Conservation (phyloP, 306 rosid species). For the Elaeagnus macrophylla region DNA sequence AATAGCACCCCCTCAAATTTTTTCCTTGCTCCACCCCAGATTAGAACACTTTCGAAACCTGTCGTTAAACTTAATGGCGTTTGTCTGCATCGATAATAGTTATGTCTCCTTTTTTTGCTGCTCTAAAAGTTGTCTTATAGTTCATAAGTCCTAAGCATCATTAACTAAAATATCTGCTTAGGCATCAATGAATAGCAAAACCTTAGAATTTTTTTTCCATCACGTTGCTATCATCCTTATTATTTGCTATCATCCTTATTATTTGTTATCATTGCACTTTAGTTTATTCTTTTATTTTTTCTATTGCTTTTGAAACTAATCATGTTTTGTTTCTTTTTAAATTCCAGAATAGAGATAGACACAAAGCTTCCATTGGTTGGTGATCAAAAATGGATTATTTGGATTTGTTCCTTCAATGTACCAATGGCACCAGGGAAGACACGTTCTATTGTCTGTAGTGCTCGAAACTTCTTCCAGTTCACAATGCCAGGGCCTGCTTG, state of each 20-base stretch:
- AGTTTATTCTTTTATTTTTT: neutral
- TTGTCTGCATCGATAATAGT: too few relatives aligned
- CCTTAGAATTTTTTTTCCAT: too few relatives aligned
- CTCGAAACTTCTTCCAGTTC: slow-evolving; percentile 89
- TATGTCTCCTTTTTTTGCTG: too few relatives aligned
- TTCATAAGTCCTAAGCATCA: neutral
- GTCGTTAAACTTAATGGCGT: too few relatives aligned
- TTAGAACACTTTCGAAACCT: too few relatives aligned
- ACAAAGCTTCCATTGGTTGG: slow-evolving; percentile 74
- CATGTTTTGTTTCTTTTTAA: slow-evolving; percentile 3
- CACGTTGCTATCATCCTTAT: neutral
- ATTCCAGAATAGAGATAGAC: slow-evolving; percentile 71
- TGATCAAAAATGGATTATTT: slow-evolving; percentile 81
- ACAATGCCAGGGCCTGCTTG: slow-evolving; percentile 87
- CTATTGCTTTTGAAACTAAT: slow-evolving; percentile 5
- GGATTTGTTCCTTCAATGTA: slow-evolving; percentile 93
- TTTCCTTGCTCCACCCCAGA: too few relatives aligned
- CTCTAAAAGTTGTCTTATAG: too few relatives aligned
- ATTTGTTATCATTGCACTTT: neutral
- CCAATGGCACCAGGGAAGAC: slow-evolving; percentile 98
- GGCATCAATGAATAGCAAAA: neutral
- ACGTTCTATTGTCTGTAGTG: slow-evolving; percentile 93
- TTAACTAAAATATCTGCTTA: neutral
- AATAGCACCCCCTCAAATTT: too few relatives aligned
- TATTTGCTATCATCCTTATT: neutral